Evolutionary conservation across 495 filamentous ascomycete species (phyloP), one percentile per base, ranked within the genome.

Genomic region (Rhypophila decipiens): DNA sequence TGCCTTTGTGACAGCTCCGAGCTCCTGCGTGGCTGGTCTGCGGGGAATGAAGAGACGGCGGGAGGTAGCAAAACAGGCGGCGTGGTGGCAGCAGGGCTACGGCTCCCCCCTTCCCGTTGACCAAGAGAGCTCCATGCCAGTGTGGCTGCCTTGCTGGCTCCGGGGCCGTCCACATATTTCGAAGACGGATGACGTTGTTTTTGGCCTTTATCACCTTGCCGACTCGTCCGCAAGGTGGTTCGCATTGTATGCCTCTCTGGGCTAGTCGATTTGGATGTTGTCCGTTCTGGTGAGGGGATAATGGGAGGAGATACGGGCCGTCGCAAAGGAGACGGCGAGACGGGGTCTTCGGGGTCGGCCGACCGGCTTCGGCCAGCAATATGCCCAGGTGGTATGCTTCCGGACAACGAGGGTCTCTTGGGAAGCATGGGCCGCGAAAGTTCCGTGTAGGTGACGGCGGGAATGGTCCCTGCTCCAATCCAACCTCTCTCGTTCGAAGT

Each of bases 191-290:
- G 60, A 41, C 61, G 71, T 68, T 80, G 67, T 49, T 78, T 79
- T 13, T 72, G 64, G 19, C 74, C 63, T 50, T 81, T 87, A 51
- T 84, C 84, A 5, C 71, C 71, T 48, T 72, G 63, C n/a, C 66
- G 75, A 38, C 70, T 75, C 17, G 78, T 61, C 40, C 91, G 78
- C 43, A 98, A 60, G 2, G 93, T 97, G 37, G 85, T 90, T 42
- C 90, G 70, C 85, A 98, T 86, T 5, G 76, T 76, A 51, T 83
- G 78, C 65, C 87, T 88, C 39, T 96, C 90, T 2, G 91, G 89
- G 56, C 88, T 95, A 9, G 85, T 78, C 9, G 80, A 79, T 44
- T 87, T 79, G 7, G 82, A 80, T 11, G 69, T 58, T 23, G 73
- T 67, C 52, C 66, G 67, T 34, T 65, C 53, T 3, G 54, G 37